Base-by-base conservation (phyloP, 2,329 filamentous ascomycete genomes). In the Aspergillus awamori region DNA sequence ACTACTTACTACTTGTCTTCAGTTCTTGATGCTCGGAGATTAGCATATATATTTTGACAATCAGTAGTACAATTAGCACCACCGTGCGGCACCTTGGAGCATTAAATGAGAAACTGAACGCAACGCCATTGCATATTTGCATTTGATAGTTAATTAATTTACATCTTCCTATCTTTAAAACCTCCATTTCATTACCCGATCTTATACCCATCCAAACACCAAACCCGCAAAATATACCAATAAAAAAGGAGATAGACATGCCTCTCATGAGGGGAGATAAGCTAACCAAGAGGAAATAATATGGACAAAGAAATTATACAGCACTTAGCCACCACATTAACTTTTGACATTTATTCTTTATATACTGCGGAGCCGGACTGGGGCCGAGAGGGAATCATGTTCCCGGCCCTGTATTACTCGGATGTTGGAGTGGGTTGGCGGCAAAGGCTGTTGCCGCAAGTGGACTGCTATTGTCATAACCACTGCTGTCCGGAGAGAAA, bases 401-500 rank as follows among this genome's bases (percentile, higher is more conserved):
- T n/a, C 53, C 53, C n/a, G 26, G 53, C 6, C 53, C 53, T 48
- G 33, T 17, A 24, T 24, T 57, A 26, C 43, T 15, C 4, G 41
- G 24, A 48, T 30, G 39, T 45, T 45, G 41, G 20, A 24, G 33
- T n/a, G 41, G 22, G 20, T 39, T 59, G 41, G 45, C 47, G 41
- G 28, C 4, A 53, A 41, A 22, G n/a, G 22, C 28, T 17, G 41
- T 17, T 38, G 48, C 45, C 22, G 43, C 41, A 41, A 43, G 17
- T 38, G 17, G 5, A 20, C 33, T 58, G 5, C 60, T 63, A 45
- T 58, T 64, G 13, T 65, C 66, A 39, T 60, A 68, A 15, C 54
- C 55, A 28, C 60, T 65, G 17, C 15, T 20, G 8, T 63, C 61
- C 15, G 58, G 60, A 4, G 61, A 59, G 38, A 68, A 67, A 10